Conservation (phyloP, 2,329 filamentous ascomycete genomes). For the Ascochyta lentis region DNA sequence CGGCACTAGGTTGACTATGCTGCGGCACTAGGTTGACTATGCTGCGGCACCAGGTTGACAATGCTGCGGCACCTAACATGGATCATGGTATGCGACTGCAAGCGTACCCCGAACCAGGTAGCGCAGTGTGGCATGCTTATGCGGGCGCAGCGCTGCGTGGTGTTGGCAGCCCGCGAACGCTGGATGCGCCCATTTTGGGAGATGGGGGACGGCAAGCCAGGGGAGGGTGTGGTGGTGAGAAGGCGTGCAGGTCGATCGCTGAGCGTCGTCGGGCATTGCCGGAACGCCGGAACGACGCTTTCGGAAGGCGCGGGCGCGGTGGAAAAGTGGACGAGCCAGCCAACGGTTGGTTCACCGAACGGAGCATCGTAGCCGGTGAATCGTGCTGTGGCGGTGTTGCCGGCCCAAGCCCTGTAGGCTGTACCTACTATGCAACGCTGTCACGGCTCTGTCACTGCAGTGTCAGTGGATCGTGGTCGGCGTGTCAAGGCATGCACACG, state of each 20-base stretch:
- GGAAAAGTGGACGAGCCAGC: background rate
- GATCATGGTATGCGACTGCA: constrained; percentile 9
- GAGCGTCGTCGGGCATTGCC: background rate
- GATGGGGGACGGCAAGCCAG: constrained; percentile 9
- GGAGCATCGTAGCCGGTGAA: background rate
- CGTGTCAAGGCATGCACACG: constrained; percentile 5
- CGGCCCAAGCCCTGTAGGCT: background rate
- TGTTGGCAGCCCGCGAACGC: constrained; percentile 1
- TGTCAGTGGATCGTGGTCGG: background rate
- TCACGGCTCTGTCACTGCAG: background rate
- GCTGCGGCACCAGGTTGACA: background rate
- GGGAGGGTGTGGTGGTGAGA: too few species aligned
- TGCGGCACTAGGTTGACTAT: background rate
- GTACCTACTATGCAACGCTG: background rate
- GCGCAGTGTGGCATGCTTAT: constrained; percentile 5
- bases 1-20: background rate
- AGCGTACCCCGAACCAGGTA: constrained; percentile 17
- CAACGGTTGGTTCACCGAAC: constrained; percentile 2
- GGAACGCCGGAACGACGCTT: background rate
- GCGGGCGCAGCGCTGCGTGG: constrained; percentile 15
- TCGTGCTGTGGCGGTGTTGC: background rate
- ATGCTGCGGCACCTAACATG: background rate
- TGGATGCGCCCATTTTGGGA: constrained; percentile 10
- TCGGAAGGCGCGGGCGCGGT: background rate
- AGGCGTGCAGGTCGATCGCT: background rate